Percentiles rank a stretch among this genome's conserved stretches.
Evolutionary conservation across 805 yeast genomes (phyloP).

Genomic region (Hanseniaspora lachancei): DNA sequence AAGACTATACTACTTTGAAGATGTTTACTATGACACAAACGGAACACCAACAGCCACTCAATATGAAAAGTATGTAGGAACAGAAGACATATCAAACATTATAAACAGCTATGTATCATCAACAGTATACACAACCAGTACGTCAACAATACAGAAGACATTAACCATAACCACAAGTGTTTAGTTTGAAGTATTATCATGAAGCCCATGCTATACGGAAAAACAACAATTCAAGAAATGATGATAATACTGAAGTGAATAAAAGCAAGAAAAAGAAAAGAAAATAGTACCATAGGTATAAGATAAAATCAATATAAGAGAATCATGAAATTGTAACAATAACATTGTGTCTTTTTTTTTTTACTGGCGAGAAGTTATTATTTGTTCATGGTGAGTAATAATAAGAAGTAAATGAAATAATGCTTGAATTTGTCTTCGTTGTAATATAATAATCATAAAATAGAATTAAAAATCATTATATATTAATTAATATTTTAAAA

Average conservation of each 20-base stretch:
- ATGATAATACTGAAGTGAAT: too few relatives aligned
- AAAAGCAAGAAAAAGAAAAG: too few relatives aligned
- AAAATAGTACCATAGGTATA: too few relatives aligned
- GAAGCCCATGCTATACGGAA: not conserved
- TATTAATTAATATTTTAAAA: not conserved
- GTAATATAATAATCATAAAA: not conserved
- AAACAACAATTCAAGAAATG: too few relatives aligned
- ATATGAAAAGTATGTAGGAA: slow-evolving; percentile 10
- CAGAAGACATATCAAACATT: not conserved
- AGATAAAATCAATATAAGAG: too few relatives aligned
- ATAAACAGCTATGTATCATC: not conserved
- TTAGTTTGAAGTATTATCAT: not conserved
- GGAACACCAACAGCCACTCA: slow-evolving; percentile 14
- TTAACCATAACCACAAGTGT: slow-evolving; percentile 3
- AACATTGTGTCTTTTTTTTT: too few relatives aligned
- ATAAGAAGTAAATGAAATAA: not conserved
- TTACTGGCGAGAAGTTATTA: too few relatives aligned
- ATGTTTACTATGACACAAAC: slow-evolving; percentile 10
- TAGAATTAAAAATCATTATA: too few relatives aligned
- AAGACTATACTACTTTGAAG: slow-evolving; percentile 13
- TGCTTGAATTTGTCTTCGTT: not conserved
- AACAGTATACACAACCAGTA: slow-evolving; percentile 6
- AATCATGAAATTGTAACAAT: too few relatives aligned
- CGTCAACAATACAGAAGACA: slow-evolving; percentile 4
- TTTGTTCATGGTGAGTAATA: not conserved